Evolutionary conservation across 2,329 filamentous ascomycete genomes (phyloP).

Genomic region (Penicillium sp.): DNA sequence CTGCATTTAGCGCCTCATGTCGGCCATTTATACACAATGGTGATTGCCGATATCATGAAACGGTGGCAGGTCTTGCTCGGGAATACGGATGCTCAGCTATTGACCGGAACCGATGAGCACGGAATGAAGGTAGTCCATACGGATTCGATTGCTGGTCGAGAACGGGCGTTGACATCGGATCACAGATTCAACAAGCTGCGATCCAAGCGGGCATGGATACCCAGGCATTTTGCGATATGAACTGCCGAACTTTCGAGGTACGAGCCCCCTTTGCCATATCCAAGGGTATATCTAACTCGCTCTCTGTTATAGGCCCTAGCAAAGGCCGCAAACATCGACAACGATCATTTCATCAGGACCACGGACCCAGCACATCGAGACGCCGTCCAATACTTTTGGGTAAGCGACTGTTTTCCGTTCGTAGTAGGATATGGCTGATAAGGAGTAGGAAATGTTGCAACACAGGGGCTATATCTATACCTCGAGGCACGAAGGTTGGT

Average conservation of each 20-base stretch:
- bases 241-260: constrained; percentile 66
- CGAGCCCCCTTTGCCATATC: not conserved
- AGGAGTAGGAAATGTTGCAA: constrained; percentile 54
- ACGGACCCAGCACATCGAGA: constrained; percentile 73
- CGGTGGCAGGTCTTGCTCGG: constrained; percentile 77
- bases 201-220: constrained; percentile 60
- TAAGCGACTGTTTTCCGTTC: constrained; percentile 22
- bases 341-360: constrained; percentile 86
- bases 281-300: not conserved
- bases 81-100: constrained; percentile 56
- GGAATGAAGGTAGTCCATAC: constrained; percentile 63
- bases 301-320: constrained; percentile 52
- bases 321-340: constrained; percentile 56
- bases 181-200: constrained; percentile 71
- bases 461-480: constrained; percentile 72
- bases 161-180: constrained; percentile 12
- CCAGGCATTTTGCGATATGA: constrained; percentile 79
- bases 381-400: constrained; percentile 84
- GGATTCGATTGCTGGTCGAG: not conserved
- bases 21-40: constrained; percentile 87
- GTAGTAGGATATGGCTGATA: constrained; percentile 7
- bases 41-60: constrained; percentile 83
- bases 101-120: constrained; percentile 93
- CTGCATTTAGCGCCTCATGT: constrained; percentile 68
- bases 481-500: constrained; percentile 86